Evolutionary conservation across 306 rosid species (phyloP).

Genomic region (Bauhinia variegata): DNA sequence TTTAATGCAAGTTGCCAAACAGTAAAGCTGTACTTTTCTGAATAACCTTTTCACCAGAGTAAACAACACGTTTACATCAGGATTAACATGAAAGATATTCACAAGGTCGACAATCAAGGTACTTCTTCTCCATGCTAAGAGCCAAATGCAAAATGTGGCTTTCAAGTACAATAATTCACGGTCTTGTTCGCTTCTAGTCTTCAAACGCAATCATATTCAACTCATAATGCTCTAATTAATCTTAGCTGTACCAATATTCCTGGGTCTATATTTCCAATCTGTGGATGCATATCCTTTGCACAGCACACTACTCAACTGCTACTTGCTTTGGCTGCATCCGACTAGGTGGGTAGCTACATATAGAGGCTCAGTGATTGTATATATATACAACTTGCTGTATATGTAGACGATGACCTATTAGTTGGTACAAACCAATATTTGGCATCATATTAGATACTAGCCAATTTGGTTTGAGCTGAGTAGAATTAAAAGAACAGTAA

Average conservation of each 20-base stretch:
- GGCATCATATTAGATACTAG: too few relatives aligned
- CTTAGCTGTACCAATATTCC: not conserved
- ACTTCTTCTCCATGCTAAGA: not conserved
- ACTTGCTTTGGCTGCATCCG: not conserved
- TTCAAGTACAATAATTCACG: constrained; percentile 17
- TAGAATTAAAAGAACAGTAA: too few relatives aligned
- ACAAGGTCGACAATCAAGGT: not conserved
- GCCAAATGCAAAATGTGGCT: not conserved
- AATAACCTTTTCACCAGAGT: not conserved
- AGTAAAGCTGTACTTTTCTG: not conserved
- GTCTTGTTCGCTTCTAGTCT: not conserved
- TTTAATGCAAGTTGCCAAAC: not conserved
- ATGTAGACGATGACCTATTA: too few relatives aligned
- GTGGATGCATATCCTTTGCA: constrained; percentile 23
- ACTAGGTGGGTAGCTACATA: not conserved
- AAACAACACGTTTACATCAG: not conserved
- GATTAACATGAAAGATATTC: not conserved
- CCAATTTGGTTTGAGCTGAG: too few relatives aligned
- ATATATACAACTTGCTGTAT: too few relatives aligned
- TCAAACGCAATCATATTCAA: constrained; percentile 7
- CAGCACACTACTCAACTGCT: not conserved
- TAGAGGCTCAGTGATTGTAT: too few relatives aligned
- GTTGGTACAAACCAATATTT: too few relatives aligned
- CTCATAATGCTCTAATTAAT: not conserved
- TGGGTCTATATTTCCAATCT: not conserved